Percentiles rank a stretch among this genome's conserved stretches.
These are phyloP conservation scores for Clarireedia paspali DNA, from an alignment of 2,329 filamentous ascomycete genomes.

Conservation along the genomic window DNA sequence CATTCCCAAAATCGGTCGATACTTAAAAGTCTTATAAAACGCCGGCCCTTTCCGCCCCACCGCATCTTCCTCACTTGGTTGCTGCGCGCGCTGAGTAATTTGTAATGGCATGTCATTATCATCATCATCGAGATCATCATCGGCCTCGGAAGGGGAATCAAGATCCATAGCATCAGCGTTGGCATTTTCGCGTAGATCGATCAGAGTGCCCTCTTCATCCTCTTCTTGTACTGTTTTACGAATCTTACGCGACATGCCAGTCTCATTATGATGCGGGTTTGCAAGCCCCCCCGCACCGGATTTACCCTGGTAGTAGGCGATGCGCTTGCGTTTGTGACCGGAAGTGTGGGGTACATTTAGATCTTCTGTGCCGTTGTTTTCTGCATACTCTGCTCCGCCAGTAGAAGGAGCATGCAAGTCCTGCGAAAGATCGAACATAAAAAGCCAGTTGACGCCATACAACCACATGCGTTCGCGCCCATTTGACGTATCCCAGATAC, in stretches of 20 bases:
- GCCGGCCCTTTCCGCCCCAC: slow-evolving; percentile 2
- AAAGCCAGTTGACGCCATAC: slow-evolving; percentile 78
- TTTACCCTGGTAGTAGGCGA: slow-evolving; percentile 3
- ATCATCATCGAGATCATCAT: not conserved
- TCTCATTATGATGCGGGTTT: slow-evolving; percentile 16
- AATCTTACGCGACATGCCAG: slow-evolving; percentile 33
- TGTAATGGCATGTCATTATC: not conserved
- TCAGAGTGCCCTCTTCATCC: slow-evolving; percentile 29
- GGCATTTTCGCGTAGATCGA: slow-evolving; percentile 12
- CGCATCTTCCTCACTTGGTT: slow-evolving; percentile 22
- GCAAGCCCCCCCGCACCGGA: slow-evolving; percentile 50
- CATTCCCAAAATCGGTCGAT: slow-evolving; percentile 81
- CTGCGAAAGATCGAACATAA: slow-evolving; percentile 80
- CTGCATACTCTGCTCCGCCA: slow-evolving; percentile 14
- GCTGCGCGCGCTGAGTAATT: slow-evolving; percentile 22
- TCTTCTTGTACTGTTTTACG: slow-evolving; percentile 34
- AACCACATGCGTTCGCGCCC: slow-evolving; percentile 67
- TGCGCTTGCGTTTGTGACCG: slow-evolving; percentile 3
- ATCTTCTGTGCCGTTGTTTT: slow-evolving; percentile 11
- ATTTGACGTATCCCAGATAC: slow-evolving; percentile 66
- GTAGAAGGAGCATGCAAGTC: slow-evolving; percentile 37
- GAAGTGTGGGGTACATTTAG: not conserved
- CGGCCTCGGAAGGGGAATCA: not conserved
- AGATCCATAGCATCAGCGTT: not conserved
- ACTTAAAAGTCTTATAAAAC: slow-evolving; percentile 81